Base-by-base conservation (phyloP, 768 basidiomycete species). In the Coprinopsis strossmayeri region DNA sequence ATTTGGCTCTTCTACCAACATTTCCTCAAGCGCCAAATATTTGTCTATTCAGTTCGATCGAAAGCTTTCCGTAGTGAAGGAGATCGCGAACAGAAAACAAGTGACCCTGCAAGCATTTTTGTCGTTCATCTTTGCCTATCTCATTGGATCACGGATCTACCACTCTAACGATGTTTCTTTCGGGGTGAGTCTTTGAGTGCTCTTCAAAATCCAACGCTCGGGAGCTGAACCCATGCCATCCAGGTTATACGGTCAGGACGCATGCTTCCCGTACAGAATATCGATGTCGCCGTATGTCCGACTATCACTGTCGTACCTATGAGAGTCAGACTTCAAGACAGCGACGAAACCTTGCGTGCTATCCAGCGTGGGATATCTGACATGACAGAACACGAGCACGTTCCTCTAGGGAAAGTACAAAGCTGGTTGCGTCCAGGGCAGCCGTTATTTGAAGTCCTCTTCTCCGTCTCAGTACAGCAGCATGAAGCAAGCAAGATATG, bases 161-260 rank as follows among this genome's bases (percentile, higher is more conserved):
- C 49, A 50, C 18, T 42, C 52, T 18, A 50, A 50, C 13, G 66
- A 68, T 53, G 55, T 68, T 35, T 53, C 54, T n/a, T 65, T 68
- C 46, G 66, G 66, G 9, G 66, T 68, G 44, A 28, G 66, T 62
- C 5, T 10, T 18, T 5, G 7, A 7, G 9, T 32, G 7, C 30
- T 7, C 7, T 7, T 32, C 7, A 32, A 32, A 32, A 32, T 32
- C 30, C 13, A 3, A 37, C 15, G 5, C 13, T 17, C 27, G 13
- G 20, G 7, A 26, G 23, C 17, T 38, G 10, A 32, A 10, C n/a
- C 23, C 20, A 10, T 17, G 39, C 5, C n/a, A n/a, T 23, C 12
- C 44, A 68, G 67, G 59, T 65, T 10, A 61, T 68, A 25, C 65
- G 67, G 37, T 68, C 67, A 18, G 67, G 67, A 3, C 57, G 67